Evolutionary conservation across 2,329 filamentous ascomycete genomes (phyloP).

Genomic region (Apiospora arundinis): DNA sequence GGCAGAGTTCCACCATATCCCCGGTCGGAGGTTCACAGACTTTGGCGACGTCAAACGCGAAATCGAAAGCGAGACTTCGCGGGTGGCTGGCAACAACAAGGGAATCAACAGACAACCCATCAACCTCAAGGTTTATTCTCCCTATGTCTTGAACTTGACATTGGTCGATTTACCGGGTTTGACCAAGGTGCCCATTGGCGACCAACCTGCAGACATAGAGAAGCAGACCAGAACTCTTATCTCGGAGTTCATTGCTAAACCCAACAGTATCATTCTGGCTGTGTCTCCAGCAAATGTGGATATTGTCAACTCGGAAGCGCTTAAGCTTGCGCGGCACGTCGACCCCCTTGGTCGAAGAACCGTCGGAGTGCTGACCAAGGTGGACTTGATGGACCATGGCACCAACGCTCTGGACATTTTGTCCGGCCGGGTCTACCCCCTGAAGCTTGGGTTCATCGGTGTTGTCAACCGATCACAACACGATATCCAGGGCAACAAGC

Average conservation of each 20-base stretch:
- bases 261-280: slow-evolving; percentile 96
- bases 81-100: slow-evolving; percentile 94
- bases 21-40: slow-evolving; percentile 86
- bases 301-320: slow-evolving; percentile 95
- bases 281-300: slow-evolving; percentile 98
- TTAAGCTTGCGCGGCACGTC: slow-evolving; percentile 96
- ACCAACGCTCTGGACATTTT: slow-evolving; percentile 97
- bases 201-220: slow-evolving; percentile 97
- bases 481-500: slow-evolving; percentile 95
- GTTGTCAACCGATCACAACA: slow-evolving; percentile 98
- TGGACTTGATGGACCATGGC: slow-evolving; percentile 98
- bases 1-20: slow-evolving; percentile 97
- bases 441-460: slow-evolving; percentile 97
- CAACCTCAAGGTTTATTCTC: slow-evolving; percentile 98
- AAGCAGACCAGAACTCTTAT: slow-evolving; percentile 97
- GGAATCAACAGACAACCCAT: slow-evolving; percentile 98
- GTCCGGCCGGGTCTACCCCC: slow-evolving; percentile 93
- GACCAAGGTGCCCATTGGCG: slow-evolving; percentile 97
- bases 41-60: slow-evolving; percentile 94
- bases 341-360: slow-evolving; percentile 93
- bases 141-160: slow-evolving; percentile 94
- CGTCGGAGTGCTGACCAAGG: slow-evolving; percentile 95
- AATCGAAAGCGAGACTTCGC: slow-evolving; percentile 94
- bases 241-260: slow-evolving; percentile 97
- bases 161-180: slow-evolving; percentile 94